phyloP scores from a whole-genome alignment of 2,329 filamentous ascomycete genomes.

The Microascus cirrosus region DNA sequence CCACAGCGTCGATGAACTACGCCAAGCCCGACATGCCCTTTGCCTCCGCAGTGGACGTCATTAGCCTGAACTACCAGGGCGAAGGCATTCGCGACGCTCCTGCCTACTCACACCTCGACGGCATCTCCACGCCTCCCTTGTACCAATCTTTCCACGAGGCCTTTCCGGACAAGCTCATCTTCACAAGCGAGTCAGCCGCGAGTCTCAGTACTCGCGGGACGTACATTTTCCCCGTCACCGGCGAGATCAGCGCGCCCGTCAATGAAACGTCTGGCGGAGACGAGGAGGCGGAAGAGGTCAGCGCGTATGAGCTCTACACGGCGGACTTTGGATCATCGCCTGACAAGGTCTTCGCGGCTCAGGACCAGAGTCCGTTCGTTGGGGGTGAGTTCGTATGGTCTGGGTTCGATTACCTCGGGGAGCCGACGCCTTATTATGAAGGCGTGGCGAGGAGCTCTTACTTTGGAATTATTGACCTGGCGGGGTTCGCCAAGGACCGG shows the following conservation, averaged over 20 bases:
- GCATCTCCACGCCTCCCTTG: conserved; percentile 15
- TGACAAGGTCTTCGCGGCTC: conserved; percentile 39
- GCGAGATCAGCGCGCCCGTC: conserved; percentile 22
- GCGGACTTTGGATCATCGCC: conserved; percentile 33
- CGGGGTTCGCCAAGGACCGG: conserved; percentile 44
- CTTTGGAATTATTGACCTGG: conserved; percentile 45
- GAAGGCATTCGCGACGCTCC: conserved; percentile 27
- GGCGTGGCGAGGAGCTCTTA: conserved; percentile 34
- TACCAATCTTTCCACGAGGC: conserved; percentile 30
- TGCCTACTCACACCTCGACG: conserved; percentile 16
- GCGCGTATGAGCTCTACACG: conserved; percentile 40
- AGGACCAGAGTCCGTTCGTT: conserved; percentile 35
- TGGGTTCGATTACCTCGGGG: conserved; percentile 37
- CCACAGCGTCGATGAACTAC: conserved; percentile 33
- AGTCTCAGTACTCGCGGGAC: conserved; percentile 36
- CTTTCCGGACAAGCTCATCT: conserved; percentile 35
- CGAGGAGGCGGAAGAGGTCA: conserved; percentile 23
- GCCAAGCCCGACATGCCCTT: conserved; percentile 27
- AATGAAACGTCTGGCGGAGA: conserved; percentile 27
- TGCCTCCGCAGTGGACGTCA: conserved; percentile 29
- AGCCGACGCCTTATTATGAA: conserved; percentile 34
- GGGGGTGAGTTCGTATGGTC: conserved; percentile 44
- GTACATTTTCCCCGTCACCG: conserved; percentile 39
- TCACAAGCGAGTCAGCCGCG: conserved; percentile 29
- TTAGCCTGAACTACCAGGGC: conserved; percentile 45